Evolutionary conservation across 257 asterid species (phyloP), one percentile per base, ranked within the genome.

Genomic region (Solanum sejunctum): DNA sequence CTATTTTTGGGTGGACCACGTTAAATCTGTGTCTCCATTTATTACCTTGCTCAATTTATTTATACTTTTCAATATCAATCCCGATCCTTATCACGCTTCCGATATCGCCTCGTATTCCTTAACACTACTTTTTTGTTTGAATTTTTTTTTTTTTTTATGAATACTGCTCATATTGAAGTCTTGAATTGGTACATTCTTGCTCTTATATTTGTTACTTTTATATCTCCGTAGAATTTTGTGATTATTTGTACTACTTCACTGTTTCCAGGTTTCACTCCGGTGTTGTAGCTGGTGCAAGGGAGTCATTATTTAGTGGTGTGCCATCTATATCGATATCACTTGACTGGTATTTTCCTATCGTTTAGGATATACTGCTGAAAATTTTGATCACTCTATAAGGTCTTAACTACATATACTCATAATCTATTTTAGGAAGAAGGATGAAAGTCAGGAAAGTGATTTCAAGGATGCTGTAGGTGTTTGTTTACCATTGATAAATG

Each of bases 281-380:
- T 69, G 98, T 88, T 82, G 93, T 92, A 83, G 99, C 98, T 90
- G 99, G 98, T 82, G 99, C 99, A 32, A 93, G 98, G 86, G 99
- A 97, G 88, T 97, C 98, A 20, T 79, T 94, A 85, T 80, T 95
- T 67, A 92, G 91, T 87, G 99, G 97, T 36, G 97, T 97, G 80
- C 98, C 99, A 12, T 92, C 99, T 85, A 85, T 97, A 82, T 95
- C 99, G 7, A 91, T 97, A 85, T 97, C 99, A 12, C 88, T 95
- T 51, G 92, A 97, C 94, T 97, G 99, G 99, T 97, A 54, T 55
- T 94, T 61, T 26, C 69, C 16, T 75, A 32, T 63, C 54, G 55
- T 66, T 83, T 55, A 49, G 54, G 82, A 12, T 60, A 20, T 81
- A 63, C 57, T 52, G 11, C 85, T 54, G 66, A 26, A 32, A 75